phyloP scores from a whole-genome alignment of 257 asterid genomes.

The Henckelia pumila region DNA sequence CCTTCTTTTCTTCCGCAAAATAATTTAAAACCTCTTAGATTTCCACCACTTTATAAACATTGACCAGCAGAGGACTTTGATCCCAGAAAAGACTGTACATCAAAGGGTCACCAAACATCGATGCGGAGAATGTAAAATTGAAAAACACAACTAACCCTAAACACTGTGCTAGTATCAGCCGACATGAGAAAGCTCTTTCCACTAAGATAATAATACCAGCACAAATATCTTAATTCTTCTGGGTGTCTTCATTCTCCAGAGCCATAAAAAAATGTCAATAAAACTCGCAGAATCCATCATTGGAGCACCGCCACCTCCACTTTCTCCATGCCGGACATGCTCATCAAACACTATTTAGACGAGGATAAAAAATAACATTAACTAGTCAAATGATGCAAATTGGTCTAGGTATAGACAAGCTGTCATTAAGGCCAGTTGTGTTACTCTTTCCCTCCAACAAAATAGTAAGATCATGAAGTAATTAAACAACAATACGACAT shows the following conservation, averaged over 20 bases:
- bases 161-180: slow-evolving; percentile 78
- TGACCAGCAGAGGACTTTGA: neutral
- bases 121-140: slow-evolving; percentile 1
- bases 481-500: no score
- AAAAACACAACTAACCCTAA: slow-evolving; percentile 50
- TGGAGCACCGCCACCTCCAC: slow-evolving; percentile 79
- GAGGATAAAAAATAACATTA: slow-evolving; percentile 6
- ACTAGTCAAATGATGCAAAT: neutral
- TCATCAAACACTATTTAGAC: slow-evolving; percentile 70
- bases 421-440: neutral
- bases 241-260: slow-evolving; percentile 93
- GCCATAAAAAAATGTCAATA: slow-evolving; percentile 82
- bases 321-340: slow-evolving; percentile 89
- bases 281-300: slow-evolving; percentile 94
- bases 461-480: no score
- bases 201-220: slow-evolving; percentile 83
- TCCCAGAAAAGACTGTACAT: neutral
- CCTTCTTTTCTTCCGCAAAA: slow-evolving; percentile 50
- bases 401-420: neutral
- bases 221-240: slow-evolving; percentile 86
- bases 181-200: slow-evolving; percentile 88
- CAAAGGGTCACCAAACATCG: slow-evolving; percentile 3
- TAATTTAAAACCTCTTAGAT: neutral
- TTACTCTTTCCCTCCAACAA: no score
- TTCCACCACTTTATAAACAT: neutral